A percentile compares a stretch with the other conserved stretches of the same genome.
Evolutionary conservation across 1,284 basidiomycete genomes (phyloP).

Genomic region (Apiotrichum montevideense): DNA sequence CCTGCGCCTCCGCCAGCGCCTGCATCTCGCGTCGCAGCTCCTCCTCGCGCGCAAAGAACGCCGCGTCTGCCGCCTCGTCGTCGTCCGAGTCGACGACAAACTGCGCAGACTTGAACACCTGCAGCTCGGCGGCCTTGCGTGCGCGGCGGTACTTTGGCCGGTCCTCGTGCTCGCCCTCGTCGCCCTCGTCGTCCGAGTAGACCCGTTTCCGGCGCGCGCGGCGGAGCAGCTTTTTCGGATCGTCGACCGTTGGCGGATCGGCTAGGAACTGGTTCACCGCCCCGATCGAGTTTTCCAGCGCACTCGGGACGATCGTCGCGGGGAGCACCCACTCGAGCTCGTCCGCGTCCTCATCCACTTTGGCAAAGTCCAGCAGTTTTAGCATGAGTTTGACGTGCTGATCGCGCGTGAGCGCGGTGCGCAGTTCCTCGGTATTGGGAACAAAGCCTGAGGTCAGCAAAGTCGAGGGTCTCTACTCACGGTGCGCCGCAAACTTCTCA

Average conservation of each 20-base stretch:
- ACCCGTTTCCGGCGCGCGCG: not conserved
- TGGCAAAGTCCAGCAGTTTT: constrained; percentile 37
- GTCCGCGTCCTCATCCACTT: constrained; percentile 11
- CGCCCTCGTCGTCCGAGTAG: constrained; percentile 67
- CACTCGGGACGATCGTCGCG: constrained; percentile 22
- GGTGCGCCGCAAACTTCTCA: constrained; percentile 65
- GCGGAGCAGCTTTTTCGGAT: constrained; percentile 33
- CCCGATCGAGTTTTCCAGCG: constrained; percentile 26
- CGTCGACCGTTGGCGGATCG: constrained; percentile 18
- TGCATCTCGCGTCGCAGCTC: constrained; percentile 53
- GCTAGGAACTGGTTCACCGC: constrained; percentile 34
- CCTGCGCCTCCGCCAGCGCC: constrained; percentile 49
- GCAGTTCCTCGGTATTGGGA: constrained; percentile 63
- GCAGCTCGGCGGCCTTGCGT: constrained; percentile 54
- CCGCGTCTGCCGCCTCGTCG: constrained; percentile 51
- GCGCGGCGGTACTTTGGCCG: constrained; percentile 18
- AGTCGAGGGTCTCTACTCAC: constrained; percentile 50
- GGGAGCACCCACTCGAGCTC: constrained; percentile 33
- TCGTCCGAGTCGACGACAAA: constrained; percentile 84
- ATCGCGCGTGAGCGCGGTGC: constrained; percentile 68
- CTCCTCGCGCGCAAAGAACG: constrained; percentile 71
- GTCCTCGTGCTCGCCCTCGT: constrained; percentile 28
- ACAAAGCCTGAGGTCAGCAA: constrained; percentile 57
- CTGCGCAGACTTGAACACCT: constrained; percentile 76
- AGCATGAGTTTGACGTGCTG: constrained; percentile 74